Conservation (phyloP, 805 yeast genomes). For the Cyberlindnera japonica region DNA sequence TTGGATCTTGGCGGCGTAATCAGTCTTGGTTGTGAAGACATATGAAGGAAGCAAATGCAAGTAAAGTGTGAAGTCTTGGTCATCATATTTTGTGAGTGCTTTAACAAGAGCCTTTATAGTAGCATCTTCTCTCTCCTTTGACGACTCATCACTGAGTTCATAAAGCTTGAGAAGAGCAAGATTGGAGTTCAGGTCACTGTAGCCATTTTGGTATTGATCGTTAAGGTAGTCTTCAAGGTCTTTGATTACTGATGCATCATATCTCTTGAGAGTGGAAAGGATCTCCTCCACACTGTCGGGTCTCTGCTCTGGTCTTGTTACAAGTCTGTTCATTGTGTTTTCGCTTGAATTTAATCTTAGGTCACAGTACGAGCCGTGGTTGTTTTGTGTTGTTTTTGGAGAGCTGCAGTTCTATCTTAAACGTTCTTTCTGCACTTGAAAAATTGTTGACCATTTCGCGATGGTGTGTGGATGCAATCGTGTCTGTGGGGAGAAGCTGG, state of each 20-base stretch:
- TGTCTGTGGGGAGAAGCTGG: no score
- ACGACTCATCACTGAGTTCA: constrained; percentile 33
- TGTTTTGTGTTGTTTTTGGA: no score
- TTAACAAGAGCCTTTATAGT: constrained; percentile 38
- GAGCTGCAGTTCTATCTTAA: no score
- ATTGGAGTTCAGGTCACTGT: constrained; percentile 40
- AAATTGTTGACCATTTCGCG: no score
- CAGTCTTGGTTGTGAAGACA: constrained; percentile 27
- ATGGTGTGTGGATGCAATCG: no score
- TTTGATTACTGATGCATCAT: constrained; percentile 40
- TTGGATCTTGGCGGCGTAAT: constrained; percentile 25
- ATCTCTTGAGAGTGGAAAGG: constrained; percentile 40
- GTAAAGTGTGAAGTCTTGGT: constrained; percentile 41
- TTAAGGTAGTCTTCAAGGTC: constrained; percentile 42
- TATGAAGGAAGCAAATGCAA: constrained; percentile 43
- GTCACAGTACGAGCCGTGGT: not conserved
- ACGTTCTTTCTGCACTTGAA: no score
- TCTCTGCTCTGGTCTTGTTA: constrained; percentile 33
- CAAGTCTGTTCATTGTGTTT: constrained; percentile 32
- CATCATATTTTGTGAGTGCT: constrained; percentile 38
- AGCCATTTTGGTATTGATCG: constrained; percentile 35
- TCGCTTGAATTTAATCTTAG: not conserved
- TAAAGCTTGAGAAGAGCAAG: constrained; percentile 44
- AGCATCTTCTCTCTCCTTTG: constrained; percentile 35
- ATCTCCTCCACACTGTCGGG: constrained; percentile 39